Percentiles rank a stretch among this genome's conserved stretches.
Evolutionary conservation across 805 yeast species (phyloP).

Genomic region (Spathaspora arborariae): DNA sequence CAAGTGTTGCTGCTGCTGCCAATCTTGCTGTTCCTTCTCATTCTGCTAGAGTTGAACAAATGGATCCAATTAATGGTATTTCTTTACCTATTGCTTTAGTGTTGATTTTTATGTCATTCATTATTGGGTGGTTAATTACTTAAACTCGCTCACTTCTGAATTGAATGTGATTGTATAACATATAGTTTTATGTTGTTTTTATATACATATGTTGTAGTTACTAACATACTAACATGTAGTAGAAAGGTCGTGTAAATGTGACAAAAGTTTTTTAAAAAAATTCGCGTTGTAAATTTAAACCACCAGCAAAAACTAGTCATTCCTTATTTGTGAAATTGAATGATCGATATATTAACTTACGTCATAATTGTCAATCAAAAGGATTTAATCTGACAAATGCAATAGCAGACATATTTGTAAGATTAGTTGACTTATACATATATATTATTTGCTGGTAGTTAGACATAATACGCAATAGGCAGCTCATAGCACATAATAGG

Average conservation of each 20-base stretch:
- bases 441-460: no score
- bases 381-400: background rate
- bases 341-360: background rate
- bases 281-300: background rate
- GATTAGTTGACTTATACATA: no score
- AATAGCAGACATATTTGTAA: background rate
- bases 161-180: background rate
- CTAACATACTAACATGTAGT: no score
- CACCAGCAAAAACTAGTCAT: background rate
- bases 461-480: no score
- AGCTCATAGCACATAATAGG: no score
- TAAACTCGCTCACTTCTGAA: no score
- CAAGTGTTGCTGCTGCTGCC: background rate
- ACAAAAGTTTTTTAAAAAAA: background rate
- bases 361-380: no score
- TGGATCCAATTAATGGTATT: conserved; percentile 43
- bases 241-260: background rate
- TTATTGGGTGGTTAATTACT: conserved; percentile 71
- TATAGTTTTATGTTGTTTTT: background rate
- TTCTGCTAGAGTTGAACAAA: background rate
- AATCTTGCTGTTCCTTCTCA: background rate
- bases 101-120: conserved; percentile 48
- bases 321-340: background rate
- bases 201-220: background rate
- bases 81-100: conserved; percentile 51